A percentile compares a stretch with the other conserved stretches of the same genome.
Conservation (phyloP, 805 yeast species). For the Kuraishia floccosa region DNA sequence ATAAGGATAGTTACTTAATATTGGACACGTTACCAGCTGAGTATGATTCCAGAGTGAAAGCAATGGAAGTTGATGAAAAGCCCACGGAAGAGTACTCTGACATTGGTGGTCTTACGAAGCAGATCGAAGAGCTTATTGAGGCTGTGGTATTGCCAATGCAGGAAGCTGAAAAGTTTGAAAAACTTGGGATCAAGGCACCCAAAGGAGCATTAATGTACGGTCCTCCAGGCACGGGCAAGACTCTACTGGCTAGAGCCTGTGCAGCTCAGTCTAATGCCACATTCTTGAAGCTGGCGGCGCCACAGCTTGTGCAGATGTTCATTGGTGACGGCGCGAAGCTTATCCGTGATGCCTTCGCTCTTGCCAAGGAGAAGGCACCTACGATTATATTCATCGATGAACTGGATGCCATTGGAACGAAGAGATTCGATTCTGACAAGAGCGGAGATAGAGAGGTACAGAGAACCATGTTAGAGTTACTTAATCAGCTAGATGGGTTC, state of each 20-base stretch:
- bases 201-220: slow-evolving; percentile 98
- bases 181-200: slow-evolving; percentile 93
- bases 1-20: slow-evolving; percentile 89
- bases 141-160: slow-evolving; percentile 98
- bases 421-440: slow-evolving; percentile 93
- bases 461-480: slow-evolving; percentile 96
- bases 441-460: slow-evolving; percentile 98
- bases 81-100: slow-evolving; percentile 96
- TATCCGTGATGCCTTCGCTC: slow-evolving; percentile 93
- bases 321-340: slow-evolving; percentile 98
- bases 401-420: slow-evolving; percentile 97
- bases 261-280: slow-evolving; percentile 99
- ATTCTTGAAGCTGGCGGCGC: slow-evolving; percentile 91
- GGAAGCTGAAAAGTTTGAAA: slow-evolving; percentile 92
- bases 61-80: slow-evolving; percentile 98
- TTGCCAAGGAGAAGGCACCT: slow-evolving; percentile 97
- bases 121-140: slow-evolving; percentile 95
- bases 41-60: slow-evolving; percentile 95
- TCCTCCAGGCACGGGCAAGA: slow-evolving; percentile 99
- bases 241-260: slow-evolving; percentile 93
- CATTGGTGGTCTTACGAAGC: slow-evolving; percentile 97
- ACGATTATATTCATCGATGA: slow-evolving; percentile 97
- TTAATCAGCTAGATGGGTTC: slow-evolving; percentile 96
- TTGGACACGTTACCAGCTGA: slow-evolving; percentile 94
- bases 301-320: slow-evolving; percentile 96